Percentiles rank a stretch among this genome's conserved stretches.
These are phyloP conservation scores for Fomitiporia mediterranea DNA, from an alignment of 1,284 basidiomycete genomes.

Conservation along the genomic window DNA sequence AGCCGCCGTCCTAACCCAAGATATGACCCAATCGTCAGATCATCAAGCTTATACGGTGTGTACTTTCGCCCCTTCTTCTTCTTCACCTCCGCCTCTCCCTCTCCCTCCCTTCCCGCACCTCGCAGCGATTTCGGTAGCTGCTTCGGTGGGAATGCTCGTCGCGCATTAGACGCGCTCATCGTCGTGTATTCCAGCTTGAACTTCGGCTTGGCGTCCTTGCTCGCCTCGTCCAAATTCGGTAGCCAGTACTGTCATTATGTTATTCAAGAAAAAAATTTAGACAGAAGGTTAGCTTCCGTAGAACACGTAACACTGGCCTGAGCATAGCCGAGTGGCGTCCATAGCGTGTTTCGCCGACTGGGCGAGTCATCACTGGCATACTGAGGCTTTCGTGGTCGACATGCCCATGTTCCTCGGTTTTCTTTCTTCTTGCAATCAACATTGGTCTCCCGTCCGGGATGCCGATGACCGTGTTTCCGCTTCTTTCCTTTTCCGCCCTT, in stretches of 20 bases:
- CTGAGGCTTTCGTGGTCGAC: constrained; percentile 53
- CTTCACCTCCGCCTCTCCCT: constrained; percentile 9
- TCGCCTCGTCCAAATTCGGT: constrained; percentile 56
- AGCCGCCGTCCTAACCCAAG: constrained; percentile 64
- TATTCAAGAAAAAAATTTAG: not conserved
- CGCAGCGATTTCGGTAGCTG: constrained; percentile 58
- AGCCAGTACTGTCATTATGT: constrained; percentile 61
- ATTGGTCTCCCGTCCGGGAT: constrained; percentile 38
- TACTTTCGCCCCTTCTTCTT: constrained; percentile 45
- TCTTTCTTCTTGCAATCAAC: constrained; percentile 47
- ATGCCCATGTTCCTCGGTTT: constrained; percentile 54
- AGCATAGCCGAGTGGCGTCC: constrained; percentile 76
- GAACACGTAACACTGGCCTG: constrained; percentile 51
- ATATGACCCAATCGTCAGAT: constrained; percentile 79
- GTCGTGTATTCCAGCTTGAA: constrained; percentile 82
- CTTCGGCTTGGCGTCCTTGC: constrained; percentile 49
- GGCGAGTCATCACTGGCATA: constrained; percentile 64
- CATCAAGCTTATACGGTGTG: constrained; percentile 66
- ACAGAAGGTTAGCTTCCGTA: no score
- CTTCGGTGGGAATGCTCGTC: constrained; percentile 57
- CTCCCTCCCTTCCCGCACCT: constrained; percentile 32
- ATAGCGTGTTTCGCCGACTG: constrained; percentile 62
- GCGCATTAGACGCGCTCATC: constrained; percentile 33
- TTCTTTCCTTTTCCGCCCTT: constrained; percentile 28
- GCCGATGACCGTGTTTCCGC: constrained; percentile 45